These are phyloP conservation scores for Stenogyne calaminthoides DNA, from an alignment of 305 asterid genomes.

Conservation along the genomic window DNA sequence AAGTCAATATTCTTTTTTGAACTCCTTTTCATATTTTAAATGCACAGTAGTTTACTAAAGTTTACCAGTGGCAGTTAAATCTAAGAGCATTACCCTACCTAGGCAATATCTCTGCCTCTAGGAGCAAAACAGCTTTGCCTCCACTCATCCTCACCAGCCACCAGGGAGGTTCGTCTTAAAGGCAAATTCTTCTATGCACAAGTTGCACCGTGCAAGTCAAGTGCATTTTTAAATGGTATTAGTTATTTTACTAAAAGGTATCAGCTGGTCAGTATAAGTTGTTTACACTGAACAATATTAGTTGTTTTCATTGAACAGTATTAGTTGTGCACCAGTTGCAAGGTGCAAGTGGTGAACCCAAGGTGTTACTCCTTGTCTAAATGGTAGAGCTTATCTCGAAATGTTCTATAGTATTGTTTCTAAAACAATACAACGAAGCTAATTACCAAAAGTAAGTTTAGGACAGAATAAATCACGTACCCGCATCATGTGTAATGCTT, in stretches of 20 bases:
- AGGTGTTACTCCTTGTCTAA: no score
- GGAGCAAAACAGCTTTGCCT: background rate
- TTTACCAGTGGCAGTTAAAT: background rate
- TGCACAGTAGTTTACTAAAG: background rate
- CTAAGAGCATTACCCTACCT: slow-evolving; percentile 4
- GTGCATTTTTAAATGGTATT: no score
- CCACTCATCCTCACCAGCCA: background rate
- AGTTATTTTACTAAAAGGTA: no score
- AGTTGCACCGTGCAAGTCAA: no score
- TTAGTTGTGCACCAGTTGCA: no score
- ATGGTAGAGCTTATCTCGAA: no score
- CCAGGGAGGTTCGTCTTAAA: background rate
- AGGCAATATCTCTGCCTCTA: background rate
- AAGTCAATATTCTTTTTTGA: background rate
- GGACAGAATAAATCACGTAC: slow-evolving; percentile 35
- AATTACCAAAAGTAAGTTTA: slow-evolving; percentile 24
- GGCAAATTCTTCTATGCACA: no score
- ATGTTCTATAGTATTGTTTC: background rate
- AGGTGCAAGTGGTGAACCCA: no score
- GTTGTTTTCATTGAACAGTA: no score
- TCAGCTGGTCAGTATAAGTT: no score
- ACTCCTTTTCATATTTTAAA: slow-evolving; percentile 3
- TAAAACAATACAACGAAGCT: background rate
- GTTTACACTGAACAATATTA: no score
- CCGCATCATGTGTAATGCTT: slow-evolving; percentile 55